These are phyloP conservation scores for Entophlyctis luteolus DNA, from an alignment of 192 early-diverging fungal species.

Conservation along the genomic window DNA sequence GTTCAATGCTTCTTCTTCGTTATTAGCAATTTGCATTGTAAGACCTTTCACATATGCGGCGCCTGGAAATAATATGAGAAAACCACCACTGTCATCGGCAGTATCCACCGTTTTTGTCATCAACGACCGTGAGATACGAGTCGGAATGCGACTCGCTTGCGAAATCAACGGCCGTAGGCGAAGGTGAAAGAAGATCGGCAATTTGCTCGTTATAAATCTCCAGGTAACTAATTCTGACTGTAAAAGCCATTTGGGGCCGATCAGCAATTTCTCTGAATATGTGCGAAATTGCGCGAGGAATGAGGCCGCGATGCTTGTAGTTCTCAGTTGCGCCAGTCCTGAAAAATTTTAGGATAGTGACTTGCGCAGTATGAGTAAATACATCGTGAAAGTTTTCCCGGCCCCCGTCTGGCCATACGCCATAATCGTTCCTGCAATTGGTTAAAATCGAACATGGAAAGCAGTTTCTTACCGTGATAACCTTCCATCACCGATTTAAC, in stretches of 20 bases:
- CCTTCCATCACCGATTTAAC: constrained; percentile 54
- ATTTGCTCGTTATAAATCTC: constrained; percentile 65
- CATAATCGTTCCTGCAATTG: constrained; percentile 43
- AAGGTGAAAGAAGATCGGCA: constrained; percentile 46
- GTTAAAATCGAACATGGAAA: neutral
- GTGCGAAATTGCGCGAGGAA: constrained; percentile 56
- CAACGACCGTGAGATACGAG: neutral
- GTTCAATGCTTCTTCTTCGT: constrained; percentile 62
- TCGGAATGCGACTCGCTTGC: neutral
- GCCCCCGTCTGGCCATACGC: constrained; percentile 61
- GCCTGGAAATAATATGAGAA: constrained; percentile 28
- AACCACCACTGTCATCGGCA: neutral
- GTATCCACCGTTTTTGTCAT: neutral
- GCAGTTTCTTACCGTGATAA: constrained; percentile 47
- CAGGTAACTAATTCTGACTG: constrained; percentile 49
- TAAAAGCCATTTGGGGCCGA: constrained; percentile 51
- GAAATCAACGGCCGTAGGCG: neutral
- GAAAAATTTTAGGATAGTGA: neutral
- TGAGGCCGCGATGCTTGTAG: constrained; percentile 61
- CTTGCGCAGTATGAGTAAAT: neutral
- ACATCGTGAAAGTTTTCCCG: constrained; percentile 64
- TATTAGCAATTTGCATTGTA: constrained; percentile 48
- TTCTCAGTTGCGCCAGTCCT: constrained; percentile 65
- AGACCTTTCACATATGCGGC: constrained; percentile 54
- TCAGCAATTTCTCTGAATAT: constrained; percentile 52